Conservation (phyloP, 495 filamentous ascomycete species). For the Pseudoneurospora amorphoporcata region DNA sequence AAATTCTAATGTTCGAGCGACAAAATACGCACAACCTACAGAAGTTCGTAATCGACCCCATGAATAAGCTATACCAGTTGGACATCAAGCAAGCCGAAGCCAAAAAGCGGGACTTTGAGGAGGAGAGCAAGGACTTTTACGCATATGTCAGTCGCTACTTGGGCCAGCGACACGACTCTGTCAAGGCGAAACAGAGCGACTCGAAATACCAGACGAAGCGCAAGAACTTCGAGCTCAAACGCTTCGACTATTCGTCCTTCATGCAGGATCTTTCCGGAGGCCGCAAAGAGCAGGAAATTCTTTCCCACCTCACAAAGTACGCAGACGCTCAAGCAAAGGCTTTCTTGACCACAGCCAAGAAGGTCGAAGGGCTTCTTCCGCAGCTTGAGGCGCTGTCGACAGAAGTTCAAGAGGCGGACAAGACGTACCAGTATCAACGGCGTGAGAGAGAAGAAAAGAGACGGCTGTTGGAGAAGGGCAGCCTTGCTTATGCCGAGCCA, state of each 20-base stretch:
- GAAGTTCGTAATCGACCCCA: constrained; percentile 85
- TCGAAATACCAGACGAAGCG: constrained; percentile 93
- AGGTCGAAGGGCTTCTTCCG: constrained; percentile 77
- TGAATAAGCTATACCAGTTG: constrained; percentile 80
- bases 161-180: constrained; percentile 85
- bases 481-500: constrained; percentile 69
- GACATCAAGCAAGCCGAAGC: constrained; percentile 97
- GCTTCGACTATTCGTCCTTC: constrained; percentile 98
- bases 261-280: constrained; percentile 98
- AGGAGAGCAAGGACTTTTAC: constrained; percentile 97
- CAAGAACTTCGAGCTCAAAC: constrained; percentile 87
- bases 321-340: constrained; percentile 81
- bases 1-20: constrained; percentile 79
- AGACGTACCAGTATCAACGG: constrained; percentile 88
- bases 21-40: constrained; percentile 78
- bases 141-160: constrained; percentile 88
- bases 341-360: constrained; percentile 74
- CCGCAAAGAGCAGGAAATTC: constrained; percentile 92
- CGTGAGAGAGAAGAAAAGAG: constrained; percentile 92
- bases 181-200: constrained; percentile 98
- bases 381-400: constrained; percentile 84
- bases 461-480: constrained; percentile 78
- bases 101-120: constrained; percentile 97
- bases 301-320: constrained; percentile 92
- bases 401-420: constrained; percentile 85